These are phyloP conservation scores for Candida tibetensis DNA, from an alignment of 805 yeast genomes.

Conservation along the genomic window DNA sequence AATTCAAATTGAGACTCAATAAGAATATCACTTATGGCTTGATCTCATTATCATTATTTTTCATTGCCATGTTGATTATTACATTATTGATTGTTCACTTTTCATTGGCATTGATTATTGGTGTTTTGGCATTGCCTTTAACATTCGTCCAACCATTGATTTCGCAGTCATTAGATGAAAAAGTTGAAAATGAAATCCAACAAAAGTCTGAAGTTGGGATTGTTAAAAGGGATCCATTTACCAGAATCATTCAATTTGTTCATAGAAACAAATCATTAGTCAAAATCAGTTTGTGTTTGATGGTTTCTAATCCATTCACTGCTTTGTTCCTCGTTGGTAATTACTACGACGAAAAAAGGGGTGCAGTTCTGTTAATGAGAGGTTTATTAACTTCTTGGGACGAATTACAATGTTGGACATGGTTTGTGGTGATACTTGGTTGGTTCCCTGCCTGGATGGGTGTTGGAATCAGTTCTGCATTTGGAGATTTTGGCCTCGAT, in stretches of 20 bases:
- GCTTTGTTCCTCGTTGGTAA: constrained; percentile 24
- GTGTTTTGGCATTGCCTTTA: constrained; percentile 72
- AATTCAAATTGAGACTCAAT: constrained; percentile 13
- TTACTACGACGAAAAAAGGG: constrained; percentile 27
- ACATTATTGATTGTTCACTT: constrained; percentile 81
- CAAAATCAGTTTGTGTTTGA: constrained; percentile 29
- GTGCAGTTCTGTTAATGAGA: constrained; percentile 41
- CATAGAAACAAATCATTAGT: constrained; percentile 12
- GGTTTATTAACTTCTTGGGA: constrained; percentile 64
- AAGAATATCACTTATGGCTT: constrained; percentile 23
- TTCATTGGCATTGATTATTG: constrained; percentile 70
- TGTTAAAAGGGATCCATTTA: constrained; percentile 6
- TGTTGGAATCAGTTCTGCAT: constrained; percentile 24
- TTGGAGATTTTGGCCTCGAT: constrained; percentile 26
- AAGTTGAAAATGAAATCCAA: constrained; percentile 5
- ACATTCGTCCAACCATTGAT: constrained; percentile 51
- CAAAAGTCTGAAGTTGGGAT: not conserved
- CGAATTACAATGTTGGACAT: constrained; percentile 78
- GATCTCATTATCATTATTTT: constrained; percentile 49
- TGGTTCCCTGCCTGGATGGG: constrained; percentile 83
- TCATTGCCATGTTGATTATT: constrained; percentile 65
- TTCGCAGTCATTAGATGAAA: constrained; percentile 10
- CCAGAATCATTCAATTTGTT: constrained; percentile 3
- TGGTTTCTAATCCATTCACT: constrained; percentile 52
- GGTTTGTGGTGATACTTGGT: constrained; percentile 68